Evolutionary conservation across 257 asterid species (phyloP), one percentile per base, ranked within the genome.

Genomic region (Lycium barbarum): DNA sequence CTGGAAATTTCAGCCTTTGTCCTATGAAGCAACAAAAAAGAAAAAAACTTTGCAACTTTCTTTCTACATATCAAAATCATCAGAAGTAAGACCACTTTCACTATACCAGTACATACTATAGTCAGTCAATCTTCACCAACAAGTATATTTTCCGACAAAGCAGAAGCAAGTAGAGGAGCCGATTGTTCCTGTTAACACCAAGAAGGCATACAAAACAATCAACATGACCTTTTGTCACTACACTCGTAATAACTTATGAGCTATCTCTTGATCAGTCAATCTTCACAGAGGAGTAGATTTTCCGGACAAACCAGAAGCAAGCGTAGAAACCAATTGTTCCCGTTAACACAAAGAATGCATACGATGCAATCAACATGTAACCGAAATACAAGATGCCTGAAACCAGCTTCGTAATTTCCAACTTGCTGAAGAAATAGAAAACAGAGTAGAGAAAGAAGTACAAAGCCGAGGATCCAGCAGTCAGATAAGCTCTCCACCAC

Each of bases 401-500:
- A 57, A 81, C 84, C 58, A 62, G 40, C 22, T 81, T 81, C 18
- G 84, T 81, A 36, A 81, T 81, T 62, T 38, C 84, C 68, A 81
- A 22, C 84, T 81, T 81, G 58, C 72, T 81, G 84, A 81, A 81
- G 84, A 81, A 81, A 62, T 81, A 81, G 72, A 81, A 81, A 38
- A 62, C 58, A 0, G 84, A 58, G n/a, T 81, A 81, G 58, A 59
- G 73, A 81, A 81, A 81, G 58, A 81, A 62, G 84, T 81, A 81
- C 12, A 81, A 81, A 78, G 98, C 96, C 0, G 98, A 94, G 80
- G 98, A 94, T 72, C 98, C 98, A 22, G 98, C 93, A 1, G 96
- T 94, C 33, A 94, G 87, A 84, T 94, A 94, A 73, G 98, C 97
- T 88, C 98, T 92, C 98, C 98, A 94, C 98, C 98, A 94, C 98